These are phyloP conservation scores for Saccharomyces hybrid DNA, from an alignment of 1,139 yeast genomes.

Conservation along the genomic window DNA sequence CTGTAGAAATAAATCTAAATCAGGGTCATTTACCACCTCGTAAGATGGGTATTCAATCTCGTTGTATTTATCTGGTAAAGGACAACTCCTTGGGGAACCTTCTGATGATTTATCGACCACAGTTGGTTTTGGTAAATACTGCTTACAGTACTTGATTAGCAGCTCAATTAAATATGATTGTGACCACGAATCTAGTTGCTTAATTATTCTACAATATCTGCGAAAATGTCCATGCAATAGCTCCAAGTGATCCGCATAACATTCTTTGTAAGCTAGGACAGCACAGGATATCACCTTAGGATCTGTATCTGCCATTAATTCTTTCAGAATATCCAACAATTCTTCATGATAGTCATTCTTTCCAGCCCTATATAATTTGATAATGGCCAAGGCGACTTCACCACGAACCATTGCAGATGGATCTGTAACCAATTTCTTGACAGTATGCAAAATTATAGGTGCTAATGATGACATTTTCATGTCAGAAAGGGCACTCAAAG, in stretches of 20 bases:
- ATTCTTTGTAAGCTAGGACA: slow-evolving; percentile 46
- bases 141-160: slow-evolving; percentile 57
- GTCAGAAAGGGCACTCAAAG: slow-evolving; percentile 73
- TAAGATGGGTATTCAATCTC: slow-evolving; percentile 36
- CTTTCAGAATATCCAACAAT: slow-evolving; percentile 43
- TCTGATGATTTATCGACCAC: slow-evolving; percentile 29
- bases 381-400: slow-evolving; percentile 71
- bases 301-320: slow-evolving; percentile 56
- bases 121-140: slow-evolving; percentile 49
- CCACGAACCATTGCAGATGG: slow-evolving; percentile 71
- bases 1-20: slow-evolving; percentile 46
- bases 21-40: slow-evolving; percentile 45
- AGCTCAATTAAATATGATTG: slow-evolving; percentile 54
- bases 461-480: slow-evolving; percentile 71
- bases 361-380: slow-evolving; percentile 43
- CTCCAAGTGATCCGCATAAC: slow-evolving; percentile 50
- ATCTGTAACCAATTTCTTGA: slow-evolving; percentile 63
- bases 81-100: slow-evolving; percentile 27
- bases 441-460: slow-evolving; percentile 68
- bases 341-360: slow-evolving; percentile 36
- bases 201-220: slow-evolving; percentile 47
- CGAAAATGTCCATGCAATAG: slow-evolving; percentile 67
- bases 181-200: slow-evolving; percentile 69
- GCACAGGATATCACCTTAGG: slow-evolving; percentile 65
- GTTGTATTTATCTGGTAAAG: slow-evolving; percentile 37